Base-by-base conservation (phyloP, 257 asterid species). In the Solanum infundibuliforme region DNA sequence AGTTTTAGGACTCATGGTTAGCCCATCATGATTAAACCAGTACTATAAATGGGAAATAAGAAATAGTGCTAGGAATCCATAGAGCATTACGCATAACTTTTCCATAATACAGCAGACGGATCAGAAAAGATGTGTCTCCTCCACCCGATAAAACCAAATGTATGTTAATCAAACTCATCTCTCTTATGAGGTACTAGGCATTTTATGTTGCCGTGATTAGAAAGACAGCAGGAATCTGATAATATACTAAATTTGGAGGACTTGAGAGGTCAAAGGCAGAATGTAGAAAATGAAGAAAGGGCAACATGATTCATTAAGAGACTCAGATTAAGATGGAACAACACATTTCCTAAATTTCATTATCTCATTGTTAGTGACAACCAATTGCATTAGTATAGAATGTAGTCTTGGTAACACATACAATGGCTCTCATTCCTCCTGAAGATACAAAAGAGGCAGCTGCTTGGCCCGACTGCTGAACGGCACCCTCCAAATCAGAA, bases 401-500 rank as follows among this genome's bases (percentile, higher is more conserved):
- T 27, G 32, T 55, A 34, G 20, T 21, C 38, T 27, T 86, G 32
- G 48, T 12, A 27, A 66, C 48, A 90, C 98, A 35, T 94, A 97
- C 99, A 46, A 94, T 94, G 41, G 98, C 98, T 92, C 98, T 93
- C 91, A 90, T 89, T 91, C 98, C 98, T 86, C 99, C 99, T 0
- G 97, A 90, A 66, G 98, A 93, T 83, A 95, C 94, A 92, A 95
- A 97, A 88, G 92, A 92, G 3, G 98, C 98, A 88, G 91, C 89
- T 87, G 99, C 98, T 93, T 90, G 93, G 90, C 98, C 96, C 5
- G 99, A 94, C 90, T 97, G 99, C 81, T 88, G 92, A 88, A 97
- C 97, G 36, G 99, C 99, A 88, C 98, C 99, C 92, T 92, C 98
- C 97, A 97, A 91, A 90, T 94, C 98, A 90, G 95, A 92, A 86